These are phyloP conservation scores for Graphium sp. DNA, from an alignment of 2,329 filamentous ascomycete genomes.

Conservation along the genomic window DNA sequence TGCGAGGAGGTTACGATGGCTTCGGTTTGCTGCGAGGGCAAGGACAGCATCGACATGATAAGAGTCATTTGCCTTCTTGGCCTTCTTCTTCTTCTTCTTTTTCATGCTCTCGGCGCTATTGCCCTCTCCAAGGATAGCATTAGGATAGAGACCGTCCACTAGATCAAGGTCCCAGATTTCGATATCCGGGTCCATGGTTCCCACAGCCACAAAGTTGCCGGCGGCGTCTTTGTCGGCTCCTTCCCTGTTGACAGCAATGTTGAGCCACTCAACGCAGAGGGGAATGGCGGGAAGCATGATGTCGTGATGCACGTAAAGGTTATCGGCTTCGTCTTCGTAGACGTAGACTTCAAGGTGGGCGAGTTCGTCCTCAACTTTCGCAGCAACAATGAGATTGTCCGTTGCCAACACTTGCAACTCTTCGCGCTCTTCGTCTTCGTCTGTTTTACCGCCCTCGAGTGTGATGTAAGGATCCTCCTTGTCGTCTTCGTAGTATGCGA, in stretches of 20 bases:
- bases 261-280: constrained; percentile 88
- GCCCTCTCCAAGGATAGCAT: constrained; percentile 78
- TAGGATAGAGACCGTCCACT: constrained; percentile 95
- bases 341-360: constrained; percentile 95
- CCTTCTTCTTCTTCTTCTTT: constrained; percentile 86
- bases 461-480: constrained; percentile 96
- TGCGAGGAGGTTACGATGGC: constrained; percentile 85
- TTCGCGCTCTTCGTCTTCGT: constrained; percentile 80
- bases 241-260: constrained; percentile 69
- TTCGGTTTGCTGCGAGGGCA: constrained; percentile 77
- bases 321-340: constrained; percentile 88
- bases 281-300: constrained; percentile 98
- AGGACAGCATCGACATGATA: constrained; percentile 93
- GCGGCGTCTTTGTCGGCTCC: constrained; percentile 42
- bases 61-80: constrained; percentile 71
- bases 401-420: constrained; percentile 85
- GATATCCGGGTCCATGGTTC: constrained; percentile 96
- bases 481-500: constrained; percentile 88
- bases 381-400: constrained; percentile 83
- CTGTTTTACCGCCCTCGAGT: constrained; percentile 49
- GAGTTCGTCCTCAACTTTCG: constrained; percentile 92
- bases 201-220: constrained; percentile 88
- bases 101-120: constrained; percentile 35
- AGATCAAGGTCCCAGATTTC: constrained; percentile 97
- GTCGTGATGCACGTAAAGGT: constrained; percentile 97